Evolutionary conservation across 192 early-diverging fungal genomes (phyloP), one percentile per base, ranked within the genome.

Genomic region (Rhizoclosmatium sp.): DNA sequence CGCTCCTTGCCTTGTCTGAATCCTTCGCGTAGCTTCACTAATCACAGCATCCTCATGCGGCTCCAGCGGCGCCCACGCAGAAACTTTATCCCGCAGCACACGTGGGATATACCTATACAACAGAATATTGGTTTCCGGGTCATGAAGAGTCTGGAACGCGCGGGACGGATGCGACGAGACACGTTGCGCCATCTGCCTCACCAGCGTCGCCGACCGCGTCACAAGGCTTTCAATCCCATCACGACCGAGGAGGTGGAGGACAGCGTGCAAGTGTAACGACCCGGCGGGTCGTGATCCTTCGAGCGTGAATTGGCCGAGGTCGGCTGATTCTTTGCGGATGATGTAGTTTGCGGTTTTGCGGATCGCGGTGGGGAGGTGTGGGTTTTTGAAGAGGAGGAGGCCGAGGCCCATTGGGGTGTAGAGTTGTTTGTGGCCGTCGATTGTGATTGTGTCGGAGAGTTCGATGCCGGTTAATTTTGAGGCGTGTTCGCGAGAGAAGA

Each of bases 401-500:
- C 89, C 89, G 46, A 88, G 81, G 42, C 89, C 89, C 83, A 89
- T 83, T 1, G 89, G 89, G 2, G 87, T 90, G 80, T 90, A 90
- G 42, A 90, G 85, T 70, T 89, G 87, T 75, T 90, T 90, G 78
- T 90, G 89, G 58, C 87, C 89, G 72, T 90, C 89, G 59, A 90
- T 79, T 5, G 89, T 89, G 59, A 90, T 85, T 14, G 83, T 86
- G 83, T 89, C 85, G 60, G 89, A 87, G 14, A 54, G 47, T 19
- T 79, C 64, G 64, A 90, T 88, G 58, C 89, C 89, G 21, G 40
- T 31, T 41, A 90, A 80, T 78, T 87, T 87, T 56, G 58, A 58
- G 19, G 47, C 47, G 65, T 89, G 87, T 75, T 88, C 85, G 62
- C 72, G 60, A 3, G 89, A 89, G 68, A 87, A 89, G 19, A 90